Evolutionary conservation across 768 basidiomycete species (phyloP), one percentile per base, ranked within the genome.

Genomic region (Inosperma sp.): DNA sequence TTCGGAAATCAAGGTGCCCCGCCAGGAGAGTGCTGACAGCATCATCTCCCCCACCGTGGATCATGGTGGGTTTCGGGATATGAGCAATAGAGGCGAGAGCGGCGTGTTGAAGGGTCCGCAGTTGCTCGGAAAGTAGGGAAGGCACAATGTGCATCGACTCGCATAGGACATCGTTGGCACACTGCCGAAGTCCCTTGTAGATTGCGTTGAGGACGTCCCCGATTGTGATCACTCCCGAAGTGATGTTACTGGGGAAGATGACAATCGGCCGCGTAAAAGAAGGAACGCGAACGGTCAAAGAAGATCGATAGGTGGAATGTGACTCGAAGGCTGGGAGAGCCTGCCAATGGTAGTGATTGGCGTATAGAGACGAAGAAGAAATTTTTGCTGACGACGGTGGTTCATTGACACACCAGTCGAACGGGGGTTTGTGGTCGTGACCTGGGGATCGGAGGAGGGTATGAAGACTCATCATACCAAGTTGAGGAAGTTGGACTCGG

Each of bases 181-280:
- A 43, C 13, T 44, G 50, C 13, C 56, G 56, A 4, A 49, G 48
- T 4, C 52, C 53, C 10, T 22, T 26, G 35, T 61, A 61, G 6
- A 61, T 31, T 19, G 58, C 47, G 21, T 27, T 27, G 17, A 62
- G 52, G 5, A 62, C 49, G 22, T 62, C 60, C 3, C 54, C 55
- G 19, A 62, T 48, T 9, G 60, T 59, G 34, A 62, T 56, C 2
- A 52, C 16, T 6, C 52, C 56, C 7, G 50, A 42, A 10, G 21
- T 21, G 7, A 14, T 26, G 5, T 33, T 34, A n/a, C 33, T 52
- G 17, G 56, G 56, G 35, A 49, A 47, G 13, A 58, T 53, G 39
- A 57, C 41, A 25, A 62, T 56, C 2, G 53, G 51, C 7, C 45
- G 46, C 2, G 40, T 43, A 37, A 59, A 62, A n/a, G 50, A 51